Conservation (phyloP, 179 eudicot species). For the Amaranthus tricolor region DNA sequence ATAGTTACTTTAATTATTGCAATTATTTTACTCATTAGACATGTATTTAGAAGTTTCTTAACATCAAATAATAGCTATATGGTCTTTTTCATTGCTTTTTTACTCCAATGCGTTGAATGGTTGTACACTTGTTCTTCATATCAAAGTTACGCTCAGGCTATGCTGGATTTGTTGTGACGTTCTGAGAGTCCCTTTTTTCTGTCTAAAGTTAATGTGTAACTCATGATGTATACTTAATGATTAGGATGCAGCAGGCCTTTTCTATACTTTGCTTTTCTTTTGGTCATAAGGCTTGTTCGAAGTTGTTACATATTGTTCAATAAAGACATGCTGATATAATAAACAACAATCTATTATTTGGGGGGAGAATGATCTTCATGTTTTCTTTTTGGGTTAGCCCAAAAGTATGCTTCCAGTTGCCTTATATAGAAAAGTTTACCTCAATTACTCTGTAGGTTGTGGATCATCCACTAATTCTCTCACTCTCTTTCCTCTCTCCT, state of each 20-base stretch:
- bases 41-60: background rate
- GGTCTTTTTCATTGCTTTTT: background rate
- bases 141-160: background rate
- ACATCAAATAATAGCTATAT: background rate
- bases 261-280: background rate
- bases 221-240: too few relatives aligned
- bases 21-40: background rate
- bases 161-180: background rate
- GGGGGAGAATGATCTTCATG: too few relatives aligned
- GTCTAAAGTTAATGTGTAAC: too few relatives aligned
- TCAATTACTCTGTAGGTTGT: too few relatives aligned
- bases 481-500: too few relatives aligned
- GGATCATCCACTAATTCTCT: too few relatives aligned
- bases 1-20: background rate
- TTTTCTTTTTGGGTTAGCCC: too few relatives aligned
- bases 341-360: background rate
- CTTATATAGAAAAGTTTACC: too few relatives aligned
- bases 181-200: background rate
- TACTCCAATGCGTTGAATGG: background rate
- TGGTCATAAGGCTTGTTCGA: constrained; percentile 1
- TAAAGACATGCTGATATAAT: background rate
- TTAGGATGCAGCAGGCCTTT: background rate
- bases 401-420: too few relatives aligned
- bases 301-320: too few relatives aligned
- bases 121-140: background rate